Base-by-base conservation (phyloP, 2,329 filamentous ascomycete genomes). In the Diaporthe sp. region DNA sequence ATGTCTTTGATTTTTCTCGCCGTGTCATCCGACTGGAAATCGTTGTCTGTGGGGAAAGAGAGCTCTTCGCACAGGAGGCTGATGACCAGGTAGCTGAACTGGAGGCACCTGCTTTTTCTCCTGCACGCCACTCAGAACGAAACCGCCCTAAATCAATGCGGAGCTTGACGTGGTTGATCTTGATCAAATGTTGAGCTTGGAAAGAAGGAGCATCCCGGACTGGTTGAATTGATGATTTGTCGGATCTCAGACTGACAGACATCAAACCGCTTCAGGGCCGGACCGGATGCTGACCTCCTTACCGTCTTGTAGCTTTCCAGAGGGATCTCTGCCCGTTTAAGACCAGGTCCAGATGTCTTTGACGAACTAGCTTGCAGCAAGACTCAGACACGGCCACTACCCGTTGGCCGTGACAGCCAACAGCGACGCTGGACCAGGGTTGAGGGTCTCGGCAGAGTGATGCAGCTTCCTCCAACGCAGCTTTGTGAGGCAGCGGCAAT, bases 361-460 rank as follows among this genome's bases (percentile, higher is more conserved):
- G 74, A 76, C 40, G 54, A 55, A 28, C 25, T 33, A 66, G 60
- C 52, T 47, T 61, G 67, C 60, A 74, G 45, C 60, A 72, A 50
- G 60, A 64, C 47, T 69, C 74, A 71, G 72, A 72, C 60, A 72
- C 54, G 30, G 33, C 17, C 68, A 68, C 47, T 68, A 69, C 60
- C 61, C 68, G 57, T 76, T 71, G 74, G 72, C n/a, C 38, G 50
- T 40, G 13, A 38, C 50, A 55, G 17, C 67, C 58, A 76, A 57
- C 68, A 72, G 69, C 25, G 25, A 68, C 54, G 55, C 50, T 47
- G 68, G 47, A 38, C 55, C 67, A 64, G 72, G 74, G 67, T 58
- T 10, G 74, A 74, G 33, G 71, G 75, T 76, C 69, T 76, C 75
- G 75, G 75, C 57, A 64, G 50, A 52, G 71, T 72, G 72, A 74